Evolutionary conservation across 2,329 filamentous ascomycete genomes (phyloP).

Genomic region (Albophoma yamanashiensis): DNA sequence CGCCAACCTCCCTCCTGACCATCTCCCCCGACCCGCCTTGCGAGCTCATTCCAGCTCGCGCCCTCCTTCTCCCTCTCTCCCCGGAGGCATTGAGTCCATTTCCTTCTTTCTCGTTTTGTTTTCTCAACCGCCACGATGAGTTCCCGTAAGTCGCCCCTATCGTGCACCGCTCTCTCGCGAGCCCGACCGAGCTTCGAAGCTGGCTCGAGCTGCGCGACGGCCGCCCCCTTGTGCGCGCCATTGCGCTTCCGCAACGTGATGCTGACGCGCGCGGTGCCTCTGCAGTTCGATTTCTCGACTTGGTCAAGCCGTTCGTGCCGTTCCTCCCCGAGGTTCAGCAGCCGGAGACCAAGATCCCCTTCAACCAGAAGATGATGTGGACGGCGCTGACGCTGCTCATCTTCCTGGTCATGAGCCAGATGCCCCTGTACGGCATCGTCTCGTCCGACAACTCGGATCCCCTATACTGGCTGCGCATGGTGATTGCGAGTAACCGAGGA

Average conservation of each 20-base stretch:
- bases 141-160: conserved; percentile 36
- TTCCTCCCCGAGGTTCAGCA: conserved; percentile 98
- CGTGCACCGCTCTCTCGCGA: conserved; percentile 2
- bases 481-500: conserved; percentile 97
- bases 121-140: conserved; percentile 36
- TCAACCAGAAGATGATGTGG: conserved; percentile 98
- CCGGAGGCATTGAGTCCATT: conserved; percentile 30
- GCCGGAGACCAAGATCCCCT: conserved; percentile 95
- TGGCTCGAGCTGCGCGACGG: conserved; percentile 6
- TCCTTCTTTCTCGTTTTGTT: conserved; percentile 17
- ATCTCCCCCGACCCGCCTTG: conserved; percentile 17
- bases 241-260: conserved; percentile 1
- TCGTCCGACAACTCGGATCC: conserved; percentile 98
- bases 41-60: conserved; percentile 27
- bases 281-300: conserved; percentile 94
- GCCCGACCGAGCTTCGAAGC: conserved; percentile 7
- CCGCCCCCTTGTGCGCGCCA: conserved; percentile 16
- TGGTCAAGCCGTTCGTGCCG: conserved; percentile 99
- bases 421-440: conserved; percentile 98
- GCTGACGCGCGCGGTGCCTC: conserved; percentile 15
- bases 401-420: conserved; percentile 99
- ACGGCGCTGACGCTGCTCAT: conserved; percentile 89
- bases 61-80: conserved; percentile 20
- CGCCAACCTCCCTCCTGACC: conserved; percentile 26
- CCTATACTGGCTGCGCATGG: conserved; percentile 99